Conservation (phyloP, 768 basidiomycete genomes). For the Phylloporus arenicola region DNA sequence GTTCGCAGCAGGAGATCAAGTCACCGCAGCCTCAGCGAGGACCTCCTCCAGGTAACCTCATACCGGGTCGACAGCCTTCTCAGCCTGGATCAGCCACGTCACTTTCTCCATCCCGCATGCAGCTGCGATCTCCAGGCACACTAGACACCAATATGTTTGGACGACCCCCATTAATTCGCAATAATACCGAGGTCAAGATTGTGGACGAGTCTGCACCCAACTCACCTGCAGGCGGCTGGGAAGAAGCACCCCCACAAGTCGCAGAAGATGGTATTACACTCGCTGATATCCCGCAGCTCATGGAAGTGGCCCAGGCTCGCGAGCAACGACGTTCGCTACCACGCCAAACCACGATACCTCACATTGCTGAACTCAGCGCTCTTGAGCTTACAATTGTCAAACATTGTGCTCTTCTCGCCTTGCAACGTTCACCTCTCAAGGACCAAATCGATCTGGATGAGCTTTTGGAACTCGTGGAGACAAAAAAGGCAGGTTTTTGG, state of each 20-base stretch:
- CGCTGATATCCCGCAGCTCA: conserved; percentile 89
- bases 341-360: conserved; percentile 69
- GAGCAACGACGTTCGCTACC: conserved; percentile 84
- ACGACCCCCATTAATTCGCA: conserved; percentile 67
- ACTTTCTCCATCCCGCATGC: conserved; percentile 32
- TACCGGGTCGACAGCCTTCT: conserved; percentile 33
- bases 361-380: conserved; percentile 77
- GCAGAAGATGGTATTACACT: conserved; percentile 85
- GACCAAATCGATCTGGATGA: conserved; percentile 90
- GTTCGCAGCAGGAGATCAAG: conserved; percentile 37
- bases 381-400: conserved; percentile 89
- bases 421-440: conserved; percentile 71
- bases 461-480: conserved; percentile 85
- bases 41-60: conserved; percentile 31
- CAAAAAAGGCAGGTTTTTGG: conserved; percentile 94
- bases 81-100: conserved; percentile 28
- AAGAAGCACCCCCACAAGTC: conserved; percentile 34
- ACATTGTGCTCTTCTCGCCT: conserved; percentile 78
- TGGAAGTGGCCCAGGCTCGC: conserved; percentile 87
- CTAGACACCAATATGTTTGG: conserved; percentile 35
- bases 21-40: conserved; percentile 38
- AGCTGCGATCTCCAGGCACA: conserved; percentile 36
- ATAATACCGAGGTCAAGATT: conserved; percentile 84
- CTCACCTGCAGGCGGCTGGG: conserved; percentile 54
- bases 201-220: conserved; percentile 75